Conservation (phyloP, 1,284 basidiomycete genomes). For the Trichosporon ovoides region DNA sequence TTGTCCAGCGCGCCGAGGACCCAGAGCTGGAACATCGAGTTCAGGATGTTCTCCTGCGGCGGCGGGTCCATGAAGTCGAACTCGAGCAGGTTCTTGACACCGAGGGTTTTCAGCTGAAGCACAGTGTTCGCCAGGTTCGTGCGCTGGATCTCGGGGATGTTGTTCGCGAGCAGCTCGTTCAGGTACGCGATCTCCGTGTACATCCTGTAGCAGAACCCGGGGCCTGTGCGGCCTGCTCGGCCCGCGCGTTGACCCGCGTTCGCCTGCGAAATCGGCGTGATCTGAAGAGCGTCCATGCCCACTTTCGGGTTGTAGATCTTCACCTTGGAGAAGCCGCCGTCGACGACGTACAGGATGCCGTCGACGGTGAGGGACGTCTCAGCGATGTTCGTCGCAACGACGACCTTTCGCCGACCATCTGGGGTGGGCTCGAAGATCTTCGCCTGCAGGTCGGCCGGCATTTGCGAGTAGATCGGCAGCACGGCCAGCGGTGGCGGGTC, state of each 20-base stretch:
- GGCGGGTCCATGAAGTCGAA: conserved; percentile 99
- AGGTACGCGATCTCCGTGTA: conserved; percentile 95
- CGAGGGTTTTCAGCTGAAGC: conserved; percentile 85
- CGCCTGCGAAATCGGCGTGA: conserved; percentile 97
- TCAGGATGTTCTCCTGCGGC: conserved; percentile 79
- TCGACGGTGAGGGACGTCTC: conserved; percentile 98
- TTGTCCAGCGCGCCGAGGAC: conserved; percentile 96
- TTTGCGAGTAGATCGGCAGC: conserved; percentile 97
- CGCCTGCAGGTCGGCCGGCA: conserved; percentile 97
- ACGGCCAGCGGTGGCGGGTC: conserved; percentile 81
- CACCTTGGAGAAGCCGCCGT: conserved; percentile 92
- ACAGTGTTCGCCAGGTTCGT: conserved; percentile 98
- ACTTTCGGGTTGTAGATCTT: conserved; percentile 99
- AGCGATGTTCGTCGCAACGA: conserved; percentile 98
- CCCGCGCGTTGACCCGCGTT: conserved; percentile 94
- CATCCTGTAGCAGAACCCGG: conserved; percentile 91
- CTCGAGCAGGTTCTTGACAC: conserved; percentile 88
- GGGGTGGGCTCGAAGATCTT: conserved; percentile 93
- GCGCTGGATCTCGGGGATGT: conserved; percentile 96
- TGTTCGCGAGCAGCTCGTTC: conserved; percentile 94
- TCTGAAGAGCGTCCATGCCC: conserved; percentile 98
- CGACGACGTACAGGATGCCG: conserved; percentile 95
- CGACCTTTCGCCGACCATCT: conserved; percentile 93
- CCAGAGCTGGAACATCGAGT: conserved; percentile 99
- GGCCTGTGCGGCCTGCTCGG: conserved; percentile 91